Evolutionary conservation across 805 yeast species (phyloP).

Genomic region (Candida mattraensis): DNA sequence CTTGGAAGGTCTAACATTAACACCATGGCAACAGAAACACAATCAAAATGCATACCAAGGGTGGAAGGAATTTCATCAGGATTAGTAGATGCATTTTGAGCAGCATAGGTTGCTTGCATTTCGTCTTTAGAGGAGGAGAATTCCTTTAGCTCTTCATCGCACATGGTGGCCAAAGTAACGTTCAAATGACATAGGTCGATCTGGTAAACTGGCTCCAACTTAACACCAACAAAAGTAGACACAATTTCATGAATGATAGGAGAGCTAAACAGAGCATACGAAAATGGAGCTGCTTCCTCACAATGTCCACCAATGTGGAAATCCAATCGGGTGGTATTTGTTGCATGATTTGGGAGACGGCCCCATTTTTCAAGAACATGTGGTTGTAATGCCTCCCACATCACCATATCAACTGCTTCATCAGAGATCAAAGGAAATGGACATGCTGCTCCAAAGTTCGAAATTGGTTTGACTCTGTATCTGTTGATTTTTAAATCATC

Average conservation of each 20-base stretch:
- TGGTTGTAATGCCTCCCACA: slow-evolving; percentile 47
- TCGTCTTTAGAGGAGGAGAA: slow-evolving; percentile 15
- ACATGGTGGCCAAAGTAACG: slow-evolving; percentile 37
- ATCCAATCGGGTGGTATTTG: slow-evolving; percentile 36
- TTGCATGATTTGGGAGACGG: slow-evolving; percentile 34
- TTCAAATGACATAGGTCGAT: slow-evolving; percentile 53
- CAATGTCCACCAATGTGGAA: slow-evolving; percentile 48
- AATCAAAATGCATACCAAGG: slow-evolving; percentile 47
- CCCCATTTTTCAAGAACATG: slow-evolving; percentile 42
- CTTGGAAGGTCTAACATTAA: slow-evolving; percentile 46
- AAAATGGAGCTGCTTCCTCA: slow-evolving; percentile 41
- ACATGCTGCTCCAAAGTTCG: slow-evolving; percentile 45
- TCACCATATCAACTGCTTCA: slow-evolving; percentile 55
- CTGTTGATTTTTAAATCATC: slow-evolving; percentile 35
- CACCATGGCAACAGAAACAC: slow-evolving; percentile 47
- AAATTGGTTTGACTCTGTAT: slow-evolving; percentile 30
- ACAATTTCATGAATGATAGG: slow-evolving; percentile 49
- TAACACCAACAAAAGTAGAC: slow-evolving; percentile 49
- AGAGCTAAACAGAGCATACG: slow-evolving; percentile 49
- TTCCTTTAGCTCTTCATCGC: slow-evolving; percentile 13
- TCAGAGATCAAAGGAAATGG: slow-evolving; percentile 59
- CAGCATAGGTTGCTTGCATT: slow-evolving; percentile 11
- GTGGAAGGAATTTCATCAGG: slow-evolving; percentile 42
- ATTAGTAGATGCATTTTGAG: slow-evolving; percentile 19
- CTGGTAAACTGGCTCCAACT: slow-evolving; percentile 46